These are phyloP conservation scores for Lasiodiplodia sp. DNA, from an alignment of 2,329 filamentous ascomycete genomes.

Conservation along the genomic window DNA sequence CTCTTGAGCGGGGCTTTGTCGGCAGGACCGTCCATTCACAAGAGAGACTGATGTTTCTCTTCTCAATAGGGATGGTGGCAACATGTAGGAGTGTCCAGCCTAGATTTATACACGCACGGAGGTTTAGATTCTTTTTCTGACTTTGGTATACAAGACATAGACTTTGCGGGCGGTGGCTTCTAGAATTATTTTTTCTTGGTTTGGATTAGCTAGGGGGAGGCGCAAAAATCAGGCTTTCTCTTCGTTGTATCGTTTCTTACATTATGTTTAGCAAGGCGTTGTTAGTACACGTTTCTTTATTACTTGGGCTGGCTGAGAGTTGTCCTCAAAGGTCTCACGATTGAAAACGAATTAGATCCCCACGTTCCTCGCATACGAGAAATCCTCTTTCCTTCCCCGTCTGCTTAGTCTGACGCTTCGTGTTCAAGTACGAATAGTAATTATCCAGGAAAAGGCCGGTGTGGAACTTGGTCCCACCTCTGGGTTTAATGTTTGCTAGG, in stretches of 20 bases:
- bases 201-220: not conserved
- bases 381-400: not conserved
- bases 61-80: not conserved
- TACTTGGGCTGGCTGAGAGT: not conserved
- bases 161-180: not conserved
- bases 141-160: not conserved
- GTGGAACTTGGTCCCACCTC: no score
- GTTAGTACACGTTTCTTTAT: not conserved
- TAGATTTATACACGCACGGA: not conserved
- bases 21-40: constrained; percentile 40
- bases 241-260: not conserved
- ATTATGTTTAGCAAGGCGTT: not conserved
- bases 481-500: no score
- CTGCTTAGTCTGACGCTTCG: not conserved
- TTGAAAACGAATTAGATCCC: not conserved
- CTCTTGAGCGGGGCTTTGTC: constrained; percentile 40
- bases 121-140: not conserved
- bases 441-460: no score
- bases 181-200: not conserved
- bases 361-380: not conserved
- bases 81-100: not conserved
- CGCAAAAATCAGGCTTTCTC: not conserved
- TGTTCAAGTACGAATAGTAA: no score
- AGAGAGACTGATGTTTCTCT: not conserved
- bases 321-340: not conserved